Conservation (phyloP, 106 monocot species). For the Apostasia shenzhenica region DNA sequence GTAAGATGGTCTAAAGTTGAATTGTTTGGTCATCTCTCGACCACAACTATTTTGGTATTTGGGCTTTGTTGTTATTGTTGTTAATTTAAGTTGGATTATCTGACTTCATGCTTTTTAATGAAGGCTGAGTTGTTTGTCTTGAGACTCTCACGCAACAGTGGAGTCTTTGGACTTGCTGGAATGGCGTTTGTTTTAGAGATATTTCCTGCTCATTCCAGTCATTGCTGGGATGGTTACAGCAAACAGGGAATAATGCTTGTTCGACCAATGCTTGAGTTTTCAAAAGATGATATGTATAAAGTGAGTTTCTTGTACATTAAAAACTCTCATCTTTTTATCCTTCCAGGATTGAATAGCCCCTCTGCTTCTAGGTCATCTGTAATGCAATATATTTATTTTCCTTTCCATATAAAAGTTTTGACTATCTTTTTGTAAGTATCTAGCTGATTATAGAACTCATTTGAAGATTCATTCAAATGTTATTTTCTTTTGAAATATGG, state of each 20-base stretch:
- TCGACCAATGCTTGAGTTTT: conserved; percentile 84
- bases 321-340: background rate
- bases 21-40: too few relatives aligned
- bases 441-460: too few relatives aligned
- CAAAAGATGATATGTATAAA: conserved; percentile 84
- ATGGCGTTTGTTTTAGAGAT: conserved; percentile 90
- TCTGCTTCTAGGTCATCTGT: too few relatives aligned
- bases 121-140: conserved; percentile 94
- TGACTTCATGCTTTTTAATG: conserved; percentile 17
- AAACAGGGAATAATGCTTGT: conserved; percentile 60
- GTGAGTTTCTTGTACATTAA: conserved; percentile 25
- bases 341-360: too few relatives aligned
- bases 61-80: too few relatives aligned
- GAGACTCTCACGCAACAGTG: conserved; percentile 90
- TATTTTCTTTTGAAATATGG: too few relatives aligned
- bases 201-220: conserved; percentile 32
- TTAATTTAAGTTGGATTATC: background rate
- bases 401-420: too few relatives aligned
- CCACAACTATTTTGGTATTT: too few relatives aligned
- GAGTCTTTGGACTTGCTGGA: conserved; percentile 93
- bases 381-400: too few relatives aligned
- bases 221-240: conserved; percentile 8
- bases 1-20: too few relatives aligned
- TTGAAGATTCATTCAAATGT: too few relatives aligned
- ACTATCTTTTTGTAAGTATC: too few relatives aligned